phyloP scores from a whole-genome alignment of 1,139 yeast species.

The Blastobotrys arbuscula region DNA sequence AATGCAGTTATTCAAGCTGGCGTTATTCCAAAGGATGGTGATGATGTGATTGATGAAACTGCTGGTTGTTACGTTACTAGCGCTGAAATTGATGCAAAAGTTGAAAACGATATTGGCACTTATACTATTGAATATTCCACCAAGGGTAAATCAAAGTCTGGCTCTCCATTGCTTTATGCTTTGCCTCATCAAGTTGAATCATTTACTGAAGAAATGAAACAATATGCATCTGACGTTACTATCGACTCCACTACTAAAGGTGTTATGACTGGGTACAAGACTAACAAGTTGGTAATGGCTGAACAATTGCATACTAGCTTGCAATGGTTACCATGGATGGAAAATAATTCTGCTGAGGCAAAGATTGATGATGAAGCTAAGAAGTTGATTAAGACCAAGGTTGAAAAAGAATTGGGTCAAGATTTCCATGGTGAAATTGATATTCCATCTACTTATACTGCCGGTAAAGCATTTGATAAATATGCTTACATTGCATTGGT shows the following conservation, averaged over 20 bases:
- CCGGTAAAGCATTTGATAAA: constrained; percentile 72
- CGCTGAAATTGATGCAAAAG: constrained; percentile 38
- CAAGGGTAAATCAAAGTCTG: constrained; percentile 48
- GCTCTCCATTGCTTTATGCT: constrained; percentile 55
- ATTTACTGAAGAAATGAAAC: constrained; percentile 38
- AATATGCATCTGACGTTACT: constrained; percentile 44
- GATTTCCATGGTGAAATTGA: constrained; percentile 50
- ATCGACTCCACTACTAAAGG: constrained; percentile 65
- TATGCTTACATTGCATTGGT: constrained; percentile 67
- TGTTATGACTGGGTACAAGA: constrained; percentile 52
- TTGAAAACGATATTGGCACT: constrained; percentile 38
- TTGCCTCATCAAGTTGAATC: constrained; percentile 66
- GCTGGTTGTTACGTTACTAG: constrained; percentile 55
- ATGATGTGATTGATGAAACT: constrained; percentile 45
- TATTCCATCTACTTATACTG: constrained; percentile 50
- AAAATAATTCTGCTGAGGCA: constrained; percentile 18
- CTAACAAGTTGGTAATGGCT: constrained; percentile 44
- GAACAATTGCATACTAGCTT: constrained; percentile 48
- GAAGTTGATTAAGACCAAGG: constrained; percentile 47
- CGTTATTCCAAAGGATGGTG: constrained; percentile 42
- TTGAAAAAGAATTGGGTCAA: constrained; percentile 52
- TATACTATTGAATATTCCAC: constrained; percentile 51
- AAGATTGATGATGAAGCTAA: constrained; percentile 41
- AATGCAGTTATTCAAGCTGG: constrained; percentile 54
- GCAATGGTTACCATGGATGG: constrained; percentile 57